Percentiles rank a stretch among this genome's conserved stretches.
phyloP scores from a whole-genome alignment of 352 stramenopile species.

The Globisporangium barbulae region DNA sequence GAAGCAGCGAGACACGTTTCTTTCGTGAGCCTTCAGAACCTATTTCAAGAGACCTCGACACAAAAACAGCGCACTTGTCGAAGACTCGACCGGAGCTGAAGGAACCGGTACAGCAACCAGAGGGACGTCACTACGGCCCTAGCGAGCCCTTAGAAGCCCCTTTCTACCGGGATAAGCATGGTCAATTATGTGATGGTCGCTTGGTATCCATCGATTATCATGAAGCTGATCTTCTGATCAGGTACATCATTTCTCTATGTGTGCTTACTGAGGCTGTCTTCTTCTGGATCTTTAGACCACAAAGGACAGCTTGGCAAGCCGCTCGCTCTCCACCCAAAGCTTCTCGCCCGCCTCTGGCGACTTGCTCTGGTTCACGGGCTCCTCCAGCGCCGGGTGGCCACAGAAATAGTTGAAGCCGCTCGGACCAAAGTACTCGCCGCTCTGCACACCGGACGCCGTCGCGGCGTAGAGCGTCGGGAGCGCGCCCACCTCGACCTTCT shows the following conservation, averaged over 20 bases:
- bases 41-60: not conserved
- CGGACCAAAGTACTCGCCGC: slow-evolving; percentile 33
- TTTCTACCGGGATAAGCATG: not conserved
- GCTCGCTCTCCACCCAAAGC: slow-evolving; percentile 44
- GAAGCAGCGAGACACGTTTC: not conserved
- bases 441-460: slow-evolving; percentile 21
- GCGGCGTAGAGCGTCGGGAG: slow-evolving; percentile 43
- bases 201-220: not conserved
- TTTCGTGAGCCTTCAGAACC: no score
- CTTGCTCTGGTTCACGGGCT: slow-evolving; percentile 24
- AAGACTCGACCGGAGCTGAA: not conserved
- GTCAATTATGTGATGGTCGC: no score
- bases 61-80: not conserved
- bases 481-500: slow-evolving; percentile 40
- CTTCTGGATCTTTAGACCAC: slow-evolving; percentile 18
- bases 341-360: slow-evolving; percentile 26
- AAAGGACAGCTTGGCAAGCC: slow-evolving; percentile 28
- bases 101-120: no score
- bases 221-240: not conserved
- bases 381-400: slow-evolving; percentile 36
- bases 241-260: not conserved
- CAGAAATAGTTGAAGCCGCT: slow-evolving; percentile 22
- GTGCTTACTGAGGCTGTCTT: not conserved
- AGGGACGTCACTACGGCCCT: not conserved
- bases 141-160: not conserved